Evolutionary conservation across 1,284 basidiomycete genomes (phyloP).

Genomic region (Tilletia caries): DNA sequence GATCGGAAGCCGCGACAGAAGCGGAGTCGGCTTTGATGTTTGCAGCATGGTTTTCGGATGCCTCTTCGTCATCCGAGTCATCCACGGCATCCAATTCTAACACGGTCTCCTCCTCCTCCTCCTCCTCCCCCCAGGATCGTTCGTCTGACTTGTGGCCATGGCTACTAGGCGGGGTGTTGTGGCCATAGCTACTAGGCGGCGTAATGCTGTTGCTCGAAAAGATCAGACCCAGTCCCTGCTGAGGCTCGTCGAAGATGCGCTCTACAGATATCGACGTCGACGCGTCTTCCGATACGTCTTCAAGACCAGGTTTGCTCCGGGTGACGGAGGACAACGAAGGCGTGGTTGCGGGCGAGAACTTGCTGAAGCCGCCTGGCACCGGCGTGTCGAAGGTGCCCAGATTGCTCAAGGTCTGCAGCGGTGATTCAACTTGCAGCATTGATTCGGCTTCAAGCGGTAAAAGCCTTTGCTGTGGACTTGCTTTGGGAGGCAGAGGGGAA

Average conservation of each 20-base stretch:
- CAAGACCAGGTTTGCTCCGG: too few relatives aligned
- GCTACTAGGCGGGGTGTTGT: not conserved
- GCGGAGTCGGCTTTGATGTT: not conserved
- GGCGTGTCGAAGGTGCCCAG: slow-evolving; percentile 1
- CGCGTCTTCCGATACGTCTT: too few relatives aligned
- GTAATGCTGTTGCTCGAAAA: not conserved
- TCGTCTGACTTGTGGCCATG: not conserved
- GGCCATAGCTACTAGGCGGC: not conserved
- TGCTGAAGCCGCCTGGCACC: not conserved
- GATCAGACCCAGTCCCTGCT: not conserved
- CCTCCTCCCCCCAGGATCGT: too few relatives aligned
- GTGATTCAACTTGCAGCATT: too few relatives aligned
- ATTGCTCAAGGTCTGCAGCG: not conserved
- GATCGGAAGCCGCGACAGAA: not conserved
- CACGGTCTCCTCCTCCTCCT: too few relatives aligned
- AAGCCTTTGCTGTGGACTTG: too few relatives aligned
- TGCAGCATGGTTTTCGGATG: too few relatives aligned
- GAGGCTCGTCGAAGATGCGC: not conserved
- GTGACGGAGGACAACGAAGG: too few relatives aligned
- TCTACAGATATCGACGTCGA: not conserved
- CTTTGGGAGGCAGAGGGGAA: too few relatives aligned
- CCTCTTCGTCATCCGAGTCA: too few relatives aligned
- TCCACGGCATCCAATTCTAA: too few relatives aligned
- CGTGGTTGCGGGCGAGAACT: not conserved
- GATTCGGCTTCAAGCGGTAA: too few relatives aligned